Conservation (phyloP, 352 stramenopile genomes). For the Globisporangium paroecandrum region DNA sequence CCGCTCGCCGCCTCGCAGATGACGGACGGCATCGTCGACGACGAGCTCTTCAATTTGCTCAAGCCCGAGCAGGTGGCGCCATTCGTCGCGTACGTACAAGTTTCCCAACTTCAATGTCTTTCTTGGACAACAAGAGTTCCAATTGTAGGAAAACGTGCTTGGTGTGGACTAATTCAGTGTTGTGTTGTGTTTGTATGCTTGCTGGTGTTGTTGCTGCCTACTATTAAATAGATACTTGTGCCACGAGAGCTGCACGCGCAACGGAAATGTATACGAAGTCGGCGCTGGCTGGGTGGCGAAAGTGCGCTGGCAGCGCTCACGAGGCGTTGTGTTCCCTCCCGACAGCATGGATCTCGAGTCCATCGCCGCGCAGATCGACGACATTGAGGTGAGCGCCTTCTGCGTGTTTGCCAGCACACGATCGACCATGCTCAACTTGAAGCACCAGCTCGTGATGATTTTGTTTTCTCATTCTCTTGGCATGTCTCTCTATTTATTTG, state of each 20-base stretch:
- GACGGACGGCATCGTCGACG: constrained; percentile 74
- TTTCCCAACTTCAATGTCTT: neutral
- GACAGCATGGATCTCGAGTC: constrained; percentile 45
- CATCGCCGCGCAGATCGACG: constrained; percentile 48
- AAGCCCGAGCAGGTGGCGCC: constrained; percentile 75
- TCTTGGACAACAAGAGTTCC: neutral
- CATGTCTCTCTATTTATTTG: neutral
- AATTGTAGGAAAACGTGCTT: neutral
- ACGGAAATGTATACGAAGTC: constrained; percentile 79
- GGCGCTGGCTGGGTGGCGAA: constrained; percentile 75
- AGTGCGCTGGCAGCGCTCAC: constrained; percentile 74
- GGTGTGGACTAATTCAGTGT: neutral
- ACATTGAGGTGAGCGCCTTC: constrained; percentile 41
- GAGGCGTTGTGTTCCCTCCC: constrained; percentile 51
- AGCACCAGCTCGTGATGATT: neutral
- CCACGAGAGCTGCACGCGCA: constrained; percentile 73
- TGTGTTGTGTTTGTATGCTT: neutral
- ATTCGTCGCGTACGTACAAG: constrained; percentile 45
- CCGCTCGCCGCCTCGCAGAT: constrained; percentile 83
- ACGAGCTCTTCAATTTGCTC: constrained; percentile 60
- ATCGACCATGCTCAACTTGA: neutral
- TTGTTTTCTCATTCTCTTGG: neutral
- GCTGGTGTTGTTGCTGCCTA: too few species aligned
- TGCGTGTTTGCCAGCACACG: neutral
- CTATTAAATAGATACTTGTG: constrained; percentile 54